Percentiles rank a stretch among this genome's conserved stretches.
These are phyloP conservation scores for Podospora comata DNA, from an alignment of 495 filamentous ascomycete genomes.

Conservation along the genomic window DNA sequence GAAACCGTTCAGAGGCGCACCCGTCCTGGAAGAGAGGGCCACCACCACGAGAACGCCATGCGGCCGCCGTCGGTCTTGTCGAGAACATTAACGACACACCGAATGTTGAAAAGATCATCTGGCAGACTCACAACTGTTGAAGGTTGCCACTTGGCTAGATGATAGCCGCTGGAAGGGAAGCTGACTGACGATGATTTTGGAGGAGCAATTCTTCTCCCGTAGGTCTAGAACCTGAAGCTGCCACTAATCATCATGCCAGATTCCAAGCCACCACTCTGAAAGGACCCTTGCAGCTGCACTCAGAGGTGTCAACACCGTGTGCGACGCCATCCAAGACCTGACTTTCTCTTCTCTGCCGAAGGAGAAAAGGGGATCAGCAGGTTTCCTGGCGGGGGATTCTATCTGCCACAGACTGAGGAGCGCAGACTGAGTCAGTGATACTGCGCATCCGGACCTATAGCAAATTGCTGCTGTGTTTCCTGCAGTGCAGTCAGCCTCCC, in stretches of 20 bases:
- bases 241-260: neutral
- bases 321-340: neutral
- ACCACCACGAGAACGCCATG: neutral
- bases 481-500: neutral
- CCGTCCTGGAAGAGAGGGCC: neutral
- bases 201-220: neutral
- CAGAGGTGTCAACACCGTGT: neutral
- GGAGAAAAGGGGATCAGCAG: neutral
- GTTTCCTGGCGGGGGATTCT: neutral
- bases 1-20: neutral
- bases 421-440: neutral
- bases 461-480: neutral
- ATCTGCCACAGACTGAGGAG: neutral
- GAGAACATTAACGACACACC: neutral
- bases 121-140: neutral
- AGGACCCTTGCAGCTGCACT: neutral
- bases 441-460: neutral
- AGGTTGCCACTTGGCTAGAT: neutral
- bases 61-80: neutral
- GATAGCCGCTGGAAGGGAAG: neutral
- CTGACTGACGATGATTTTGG: neutral
- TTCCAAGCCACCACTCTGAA: neutral
- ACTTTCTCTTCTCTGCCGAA: neutral
- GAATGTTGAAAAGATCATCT: neutral
- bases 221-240: neutral